Conservation (phyloP, 176 grass and related monocot genomes). For the Oropetium thomaeum region DNA sequence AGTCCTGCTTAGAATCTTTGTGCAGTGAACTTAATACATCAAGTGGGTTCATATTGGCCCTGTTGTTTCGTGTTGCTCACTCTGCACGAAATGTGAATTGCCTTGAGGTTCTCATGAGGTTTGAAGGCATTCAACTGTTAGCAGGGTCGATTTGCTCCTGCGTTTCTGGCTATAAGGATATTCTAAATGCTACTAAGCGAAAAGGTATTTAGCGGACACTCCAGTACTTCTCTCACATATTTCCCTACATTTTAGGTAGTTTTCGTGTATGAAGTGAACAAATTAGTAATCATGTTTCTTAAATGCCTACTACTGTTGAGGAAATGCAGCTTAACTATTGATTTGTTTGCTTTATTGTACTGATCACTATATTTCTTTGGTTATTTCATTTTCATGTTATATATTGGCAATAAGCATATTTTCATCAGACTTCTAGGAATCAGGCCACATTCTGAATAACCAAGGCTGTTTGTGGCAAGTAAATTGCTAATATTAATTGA, state of each 20-base stretch:
- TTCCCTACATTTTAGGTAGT: not conserved
- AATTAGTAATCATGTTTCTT: not conserved
- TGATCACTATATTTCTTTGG: not conserved
- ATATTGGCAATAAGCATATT: not conserved
- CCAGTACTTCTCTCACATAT: not conserved
- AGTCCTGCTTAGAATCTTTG: slow-evolving; percentile 65
- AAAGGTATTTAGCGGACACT: slow-evolving; percentile 48
- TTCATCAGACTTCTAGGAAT: not conserved
- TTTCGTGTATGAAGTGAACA: not conserved
- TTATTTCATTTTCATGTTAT: not conserved
- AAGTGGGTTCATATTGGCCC: slow-evolving; percentile 85
- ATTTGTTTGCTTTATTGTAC: not conserved
- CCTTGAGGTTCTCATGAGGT: slow-evolving; percentile 87
- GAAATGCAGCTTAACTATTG: not conserved
- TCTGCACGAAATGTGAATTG: slow-evolving; percentile 56
- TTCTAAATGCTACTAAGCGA: slow-evolving; percentile 54
- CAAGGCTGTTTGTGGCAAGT: not conserved
- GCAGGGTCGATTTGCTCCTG: slow-evolving; percentile 83
- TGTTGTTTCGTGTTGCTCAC: slow-evolving; percentile 76
- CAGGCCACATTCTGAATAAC: not conserved
- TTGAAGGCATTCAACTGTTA: slow-evolving; percentile 78
- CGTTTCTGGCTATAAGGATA: slow-evolving; percentile 60
- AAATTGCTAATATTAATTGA: not conserved
- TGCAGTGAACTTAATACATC: slow-evolving; percentile 77
- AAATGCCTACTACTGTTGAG: not conserved